Base-by-base conservation (phyloP, 1,284 basidiomycete genomes). In the Trametes hirsuta region DNA sequence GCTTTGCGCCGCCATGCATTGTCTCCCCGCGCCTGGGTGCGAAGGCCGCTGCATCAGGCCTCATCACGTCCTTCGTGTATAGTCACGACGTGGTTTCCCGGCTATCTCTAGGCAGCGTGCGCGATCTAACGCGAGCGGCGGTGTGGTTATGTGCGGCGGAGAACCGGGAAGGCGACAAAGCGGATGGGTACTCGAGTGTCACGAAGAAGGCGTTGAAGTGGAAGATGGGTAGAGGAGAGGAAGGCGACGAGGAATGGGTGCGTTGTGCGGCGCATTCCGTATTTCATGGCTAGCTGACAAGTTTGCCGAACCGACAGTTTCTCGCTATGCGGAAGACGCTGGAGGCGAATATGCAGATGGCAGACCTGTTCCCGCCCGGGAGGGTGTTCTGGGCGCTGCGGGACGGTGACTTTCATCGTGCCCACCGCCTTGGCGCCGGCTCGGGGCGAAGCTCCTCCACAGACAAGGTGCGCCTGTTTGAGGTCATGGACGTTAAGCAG, bases 41-140 rank as follows among this genome's bases (percentile, higher is more conserved):
- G 35, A 57, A 67, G n/a, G 67, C 70, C 1, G 68, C 66, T 4
- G 53, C 65, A 6, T 68, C 68, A 2, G 68, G 67, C 10, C 78
- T 94, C 22, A 84, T 95, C 58, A 84, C 86, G 2, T 92, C 90
- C 4, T 90, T 93, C 66, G 85, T 92, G 1, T 90, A 93, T 73
- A 92, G 90, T 4, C 87, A 91, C 70, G 93, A 95, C 66, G 80
- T 93, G 51, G 89, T 95, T 10, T 85, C 89, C 1, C 82, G 93
- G 15, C 78, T 95, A 2, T 91, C 89, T 2, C 77, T 94, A 4
- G 92, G 91, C 2, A 85, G 90, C 48, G 84, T 94, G 21, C 82
- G 87, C 21, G 91, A 94, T 70, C 82, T 94, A 40, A 85, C 84
- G 49, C 87, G 90, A 53, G 89, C 87, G 4, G 84, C 86, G 1